phyloP scores from a whole-genome alignment of 2,329 filamentous ascomycete species.

The Fusarium piperis region DNA sequence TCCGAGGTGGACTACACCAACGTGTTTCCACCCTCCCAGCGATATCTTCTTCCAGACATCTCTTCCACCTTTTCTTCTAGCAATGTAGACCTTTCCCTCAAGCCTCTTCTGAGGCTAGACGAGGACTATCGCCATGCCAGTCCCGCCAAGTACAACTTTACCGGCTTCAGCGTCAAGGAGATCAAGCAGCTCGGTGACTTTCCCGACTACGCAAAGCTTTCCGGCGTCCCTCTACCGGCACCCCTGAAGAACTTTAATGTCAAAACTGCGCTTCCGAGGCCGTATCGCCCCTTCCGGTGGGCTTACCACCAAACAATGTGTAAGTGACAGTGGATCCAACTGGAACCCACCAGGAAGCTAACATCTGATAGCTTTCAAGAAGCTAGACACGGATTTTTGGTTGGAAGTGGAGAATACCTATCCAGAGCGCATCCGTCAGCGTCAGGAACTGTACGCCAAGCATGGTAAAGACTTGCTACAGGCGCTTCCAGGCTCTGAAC shows the following conservation, averaged over 20 bases:
- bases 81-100: constrained; percentile 24
- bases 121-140: constrained; percentile 48
- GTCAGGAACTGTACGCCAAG: constrained; percentile 70
- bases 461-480: constrained; percentile 73
- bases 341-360: constrained; percentile 43
- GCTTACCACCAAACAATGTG: constrained; percentile 92
- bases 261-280: constrained; percentile 72
- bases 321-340: constrained; percentile 49
- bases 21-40: constrained; percentile 42
- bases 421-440: constrained; percentile 71
- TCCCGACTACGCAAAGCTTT: constrained; percentile 79
- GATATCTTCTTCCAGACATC: constrained; percentile 22
- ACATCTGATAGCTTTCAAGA: constrained; percentile 70
- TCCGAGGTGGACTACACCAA: constrained; percentile 36
- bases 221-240: constrained; percentile 76
- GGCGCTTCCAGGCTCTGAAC: constrained; percentile 76
- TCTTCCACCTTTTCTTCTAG: neutral
- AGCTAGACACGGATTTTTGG: constrained; percentile 86
- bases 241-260: constrained; percentile 75
- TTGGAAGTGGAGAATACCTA: constrained; percentile 86
- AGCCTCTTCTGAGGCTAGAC: constrained; percentile 45
- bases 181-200: constrained; percentile 78
- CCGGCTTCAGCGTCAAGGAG: constrained; percentile 76
- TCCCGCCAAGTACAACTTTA: constrained; percentile 64
- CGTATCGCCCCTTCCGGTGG: constrained; percentile 86